These are phyloP conservation scores for Vigna reflexopilosa DNA, from an alignment of 306 rosid species.

Conservation along the genomic window DNA sequence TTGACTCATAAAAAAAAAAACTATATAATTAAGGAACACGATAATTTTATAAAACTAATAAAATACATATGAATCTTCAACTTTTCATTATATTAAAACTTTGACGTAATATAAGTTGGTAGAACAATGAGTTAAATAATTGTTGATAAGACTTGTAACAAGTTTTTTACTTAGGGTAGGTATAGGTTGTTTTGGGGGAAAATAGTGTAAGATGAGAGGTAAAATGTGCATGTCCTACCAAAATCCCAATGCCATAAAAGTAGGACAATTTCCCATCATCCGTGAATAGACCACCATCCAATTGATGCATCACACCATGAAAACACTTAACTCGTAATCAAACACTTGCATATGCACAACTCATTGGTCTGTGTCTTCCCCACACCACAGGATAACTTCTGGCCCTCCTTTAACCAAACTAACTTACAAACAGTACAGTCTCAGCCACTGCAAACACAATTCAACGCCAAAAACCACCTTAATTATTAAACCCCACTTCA, in stretches of 20 bases:
- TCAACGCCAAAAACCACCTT: neutral
- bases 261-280: neutral
- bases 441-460: slow-evolving; percentile 24
- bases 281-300: neutral
- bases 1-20: too few relatives aligned
- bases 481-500: slow-evolving; percentile 9
- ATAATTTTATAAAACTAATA: too few relatives aligned
- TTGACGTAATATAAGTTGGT: too few relatives aligned
- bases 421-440: slow-evolving; percentile 32
- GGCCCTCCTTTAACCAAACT: slow-evolving; percentile 39
- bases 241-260: neutral
- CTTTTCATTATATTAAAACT: too few relatives aligned
- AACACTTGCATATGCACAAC: slow-evolving; percentile 17
- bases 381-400: slow-evolving; percentile 32
- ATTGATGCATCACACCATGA: neutral
- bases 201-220: too few relatives aligned
- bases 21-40: too few relatives aligned
- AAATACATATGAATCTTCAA: too few relatives aligned
- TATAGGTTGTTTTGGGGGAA: too few relatives aligned
- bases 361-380: slow-evolving; percentile 21
- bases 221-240: neutral
- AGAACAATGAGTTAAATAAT: too few relatives aligned
- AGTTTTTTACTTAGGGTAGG: too few relatives aligned
- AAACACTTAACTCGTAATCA: neutral
- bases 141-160: too few relatives aligned